A percentile compares a stretch with the other conserved stretches of the same genome.
These are phyloP conservation scores for Leccinum colubrinum DNA, from an alignment of 1,284 basidiomycete genomes.

Conservation along the genomic window DNA sequence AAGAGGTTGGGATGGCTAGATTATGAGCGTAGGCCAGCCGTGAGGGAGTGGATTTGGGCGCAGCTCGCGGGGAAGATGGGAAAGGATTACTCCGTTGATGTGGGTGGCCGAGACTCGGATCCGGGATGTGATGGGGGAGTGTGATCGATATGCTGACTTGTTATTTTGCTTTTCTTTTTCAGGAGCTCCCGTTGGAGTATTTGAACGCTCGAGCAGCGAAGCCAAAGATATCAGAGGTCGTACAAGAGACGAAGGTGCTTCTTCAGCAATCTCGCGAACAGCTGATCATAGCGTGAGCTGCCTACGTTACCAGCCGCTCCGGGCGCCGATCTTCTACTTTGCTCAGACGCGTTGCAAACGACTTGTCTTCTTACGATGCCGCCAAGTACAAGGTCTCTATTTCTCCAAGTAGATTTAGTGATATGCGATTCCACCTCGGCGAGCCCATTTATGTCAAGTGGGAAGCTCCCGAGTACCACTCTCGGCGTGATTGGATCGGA, in stretches of 20 bases:
- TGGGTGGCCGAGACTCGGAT: conserved; percentile 34
- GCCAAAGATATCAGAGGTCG: conserved; percentile 71
- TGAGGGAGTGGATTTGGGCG: conserved; percentile 80
- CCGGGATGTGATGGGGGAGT: neutral
- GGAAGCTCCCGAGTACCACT: conserved; percentile 87
- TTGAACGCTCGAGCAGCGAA: conserved; percentile 36
- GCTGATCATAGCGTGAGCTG: conserved; percentile 80
- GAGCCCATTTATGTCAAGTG: conserved; percentile 87
- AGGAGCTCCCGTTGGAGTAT: conserved; percentile 82
- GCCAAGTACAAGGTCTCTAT: conserved; percentile 75
- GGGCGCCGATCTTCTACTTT: conserved; percentile 2
- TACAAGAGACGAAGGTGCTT: conserved; percentile 90
- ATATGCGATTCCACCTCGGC: conserved; percentile 82
- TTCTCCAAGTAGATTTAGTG: conserved; percentile 47
- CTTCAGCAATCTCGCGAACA: conserved; percentile 90
- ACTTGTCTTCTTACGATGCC: conserved; percentile 78
- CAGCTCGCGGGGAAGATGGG: conserved; percentile 95
- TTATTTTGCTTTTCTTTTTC: neutral
- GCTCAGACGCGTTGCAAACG: conserved; percentile 74
- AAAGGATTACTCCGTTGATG: conserved; percentile 89
- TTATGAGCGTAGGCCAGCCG: conserved; percentile 55
- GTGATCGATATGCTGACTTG: conserved; percentile 31
- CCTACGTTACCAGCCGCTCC: neutral
- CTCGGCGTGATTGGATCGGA: conserved; percentile 96
- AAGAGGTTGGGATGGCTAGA: conserved; percentile 89